Base-by-base conservation (phyloP, 1,139 yeast genomes). In the Pichia sp. region DNA sequence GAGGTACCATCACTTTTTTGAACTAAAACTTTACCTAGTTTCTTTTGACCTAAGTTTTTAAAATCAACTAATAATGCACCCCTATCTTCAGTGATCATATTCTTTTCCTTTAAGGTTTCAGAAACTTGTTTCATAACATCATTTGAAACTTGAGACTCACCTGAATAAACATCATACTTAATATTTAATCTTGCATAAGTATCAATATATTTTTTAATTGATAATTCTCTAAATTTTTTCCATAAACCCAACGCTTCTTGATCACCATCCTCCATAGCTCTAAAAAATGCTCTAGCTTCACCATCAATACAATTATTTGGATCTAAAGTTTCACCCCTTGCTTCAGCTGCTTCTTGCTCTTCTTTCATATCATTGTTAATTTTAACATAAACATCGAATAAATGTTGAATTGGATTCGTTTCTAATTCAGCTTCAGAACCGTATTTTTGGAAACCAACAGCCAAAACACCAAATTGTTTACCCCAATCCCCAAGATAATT, bases 401-500 rank as follows among this genome's bases (percentile, higher is more conserved):
- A 78, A 70, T 95, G 99, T 72, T 90, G 84, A 67, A 95, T 91
- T 55, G 99, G 98, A 68, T 95, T 95, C 50, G 68, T 66, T 52
- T 75, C 75, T 59, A 93, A 77, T 53, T 74, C 73, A 63, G 84
- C 88, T 67, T 87, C 96, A 57, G 77, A 72, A 50, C 99, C 99
- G 66, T 87, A 93, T 65, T 79, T 81, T 54, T 81, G 80, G 68
- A 86, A 93, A 49, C 98, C 99, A 59, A 95, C 85, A 34, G 99
- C 99, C 61, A 93, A 78, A 50, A 91, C 74, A 70, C 99, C 99
- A 67, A 93, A 93, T 74, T 93, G 99, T 72, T 95, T 93, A 53
- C 99, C 99, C 99, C 99, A 93, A 73, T 93, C 99, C 67, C 99
- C 99, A 61, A 93, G 77, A 72, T 95, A 93, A 73, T 93, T 93